These are phyloP conservation scores for Xylaria bambusicola DNA, from an alignment of 495 filamentous ascomycete species.

Conservation along the genomic window DNA sequence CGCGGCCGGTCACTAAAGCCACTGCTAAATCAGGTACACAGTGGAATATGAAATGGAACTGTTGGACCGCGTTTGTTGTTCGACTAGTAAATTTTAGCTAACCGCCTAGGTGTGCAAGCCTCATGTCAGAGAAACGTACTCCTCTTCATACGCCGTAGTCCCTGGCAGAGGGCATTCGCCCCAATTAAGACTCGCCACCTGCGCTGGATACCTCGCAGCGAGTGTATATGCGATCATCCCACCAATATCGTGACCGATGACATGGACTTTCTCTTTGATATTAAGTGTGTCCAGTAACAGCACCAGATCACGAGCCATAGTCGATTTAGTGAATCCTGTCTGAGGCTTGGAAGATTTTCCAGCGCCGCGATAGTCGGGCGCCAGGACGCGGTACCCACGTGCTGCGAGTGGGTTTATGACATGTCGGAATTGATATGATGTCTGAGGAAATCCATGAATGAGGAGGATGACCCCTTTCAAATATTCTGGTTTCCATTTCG, in stretches of 20 bases:
- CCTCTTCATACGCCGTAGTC: slow-evolving; percentile 31
- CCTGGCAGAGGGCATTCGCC: slow-evolving; percentile 51
- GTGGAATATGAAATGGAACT: slow-evolving; percentile 53
- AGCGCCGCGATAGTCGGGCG: too few species aligned
- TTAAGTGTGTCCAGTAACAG: slow-evolving; percentile 16
- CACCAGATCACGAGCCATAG: too few species aligned
- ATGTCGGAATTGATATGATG: too few species aligned
- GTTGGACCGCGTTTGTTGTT: slow-evolving; percentile 29
- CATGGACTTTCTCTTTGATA: slow-evolving; percentile 41
- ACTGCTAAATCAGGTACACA: slow-evolving; percentile 43
- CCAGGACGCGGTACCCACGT: too few species aligned
- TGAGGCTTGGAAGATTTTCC: too few species aligned
- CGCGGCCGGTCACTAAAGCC: slow-evolving; percentile 41
- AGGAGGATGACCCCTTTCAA: too few species aligned
- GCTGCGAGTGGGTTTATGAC: too few species aligned
- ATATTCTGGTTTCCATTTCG: too few species aligned
- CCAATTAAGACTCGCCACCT: slow-evolving; percentile 41
- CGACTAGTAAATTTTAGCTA: not conserved
- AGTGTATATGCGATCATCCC: slow-evolving; percentile 49
- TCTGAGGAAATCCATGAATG: too few species aligned
- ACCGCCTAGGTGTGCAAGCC: too few species aligned
- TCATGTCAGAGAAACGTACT: too few species aligned
- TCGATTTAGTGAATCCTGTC: too few species aligned
- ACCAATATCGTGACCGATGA: slow-evolving; percentile 52
- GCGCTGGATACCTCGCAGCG: slow-evolving; percentile 32